Base-by-base conservation (phyloP, 805 yeast genomes). In the Yarrowia alimentaria region DNA sequence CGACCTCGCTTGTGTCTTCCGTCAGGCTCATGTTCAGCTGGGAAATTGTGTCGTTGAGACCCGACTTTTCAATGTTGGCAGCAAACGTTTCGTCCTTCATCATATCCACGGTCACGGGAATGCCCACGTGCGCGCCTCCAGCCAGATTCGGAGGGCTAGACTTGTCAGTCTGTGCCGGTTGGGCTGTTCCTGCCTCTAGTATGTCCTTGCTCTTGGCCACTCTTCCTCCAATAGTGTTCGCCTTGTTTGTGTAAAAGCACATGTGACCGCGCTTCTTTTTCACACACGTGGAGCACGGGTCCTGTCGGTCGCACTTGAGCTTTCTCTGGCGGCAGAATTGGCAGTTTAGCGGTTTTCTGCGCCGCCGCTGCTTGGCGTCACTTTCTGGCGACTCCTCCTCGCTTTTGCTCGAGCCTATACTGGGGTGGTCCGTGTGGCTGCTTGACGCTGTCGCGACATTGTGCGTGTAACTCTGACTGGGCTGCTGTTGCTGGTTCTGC, bases 281-380 rank as follows among this genome's bases (percentile, higher is more conserved):
- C 29, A 57, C 49, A 51, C 69, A 65, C 33, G 58, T 63, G 11
- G 61, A 56, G 47, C 69, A 65, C 1, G 69, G 69, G 52, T 59
- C 63, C 26, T 60, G 60, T 11, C 66, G 57, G 40, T 64, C 65
- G 49, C 69, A 65, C 35, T 62, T 64, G 13, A 65, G 60, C 53
- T 65, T 66, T 18, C 68, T 55, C 37, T 57, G 58, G 5, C 68
- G 61, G 51, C 69, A 65, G 29, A 59, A 60, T 25, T 54, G 54
- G 53, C 69, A 65, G 53, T 62, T 62, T 19, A 61, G 51, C 11
- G 67, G 66, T 8, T 56, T 58, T 31, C 68, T 34, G 18, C 60
- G 57, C n/a, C 68, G 61, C 18, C 54, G 55, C 29, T 58, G 56
- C 19, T 57, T 56, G 16, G 37, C 16, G 3, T 37, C 47, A 4